Conservation (phyloP, 306 rosid genomes). For the Carpinus viminea region DNA sequence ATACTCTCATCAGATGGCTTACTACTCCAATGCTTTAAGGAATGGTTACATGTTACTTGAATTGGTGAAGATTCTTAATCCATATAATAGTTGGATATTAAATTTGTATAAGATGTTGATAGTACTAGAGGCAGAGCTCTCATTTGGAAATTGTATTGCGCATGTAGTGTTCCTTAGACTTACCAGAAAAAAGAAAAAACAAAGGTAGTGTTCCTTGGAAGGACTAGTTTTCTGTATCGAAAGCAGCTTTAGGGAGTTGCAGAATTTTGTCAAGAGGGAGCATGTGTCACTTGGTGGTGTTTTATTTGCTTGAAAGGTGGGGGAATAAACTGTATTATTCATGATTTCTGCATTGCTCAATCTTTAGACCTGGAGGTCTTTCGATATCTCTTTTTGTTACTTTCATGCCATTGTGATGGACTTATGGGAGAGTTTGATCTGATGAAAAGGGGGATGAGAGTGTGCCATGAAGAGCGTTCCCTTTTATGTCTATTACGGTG, state of each 20-base stretch:
- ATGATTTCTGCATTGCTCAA: neutral
- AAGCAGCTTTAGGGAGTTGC: neutral
- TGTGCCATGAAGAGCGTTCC: neutral
- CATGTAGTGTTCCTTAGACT: constrained; percentile 4
- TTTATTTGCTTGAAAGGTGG: constrained; percentile 23
- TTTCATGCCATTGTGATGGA: neutral
- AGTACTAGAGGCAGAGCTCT: neutral
- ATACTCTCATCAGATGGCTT: neutral
- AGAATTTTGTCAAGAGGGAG: neutral
- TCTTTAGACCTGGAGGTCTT: neutral
- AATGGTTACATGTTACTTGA: constrained; percentile 11
- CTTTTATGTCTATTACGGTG: neutral
- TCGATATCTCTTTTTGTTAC: neutral
- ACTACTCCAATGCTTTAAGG: neutral
- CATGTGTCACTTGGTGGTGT: constrained; percentile 19
- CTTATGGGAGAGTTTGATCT: neutral
- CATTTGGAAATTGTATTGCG: neutral
- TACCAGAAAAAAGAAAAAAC: no score
- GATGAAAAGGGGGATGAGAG: neutral
- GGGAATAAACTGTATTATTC: neutral
- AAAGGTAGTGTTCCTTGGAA: no score
- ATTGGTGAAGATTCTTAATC: constrained; percentile 5
- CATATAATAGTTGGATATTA: constrained; percentile 2
- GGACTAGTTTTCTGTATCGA: neutral
- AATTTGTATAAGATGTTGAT: constrained; percentile 20